Conservation (phyloP, 164 flowering plant species). For the Sedum album region DNA sequence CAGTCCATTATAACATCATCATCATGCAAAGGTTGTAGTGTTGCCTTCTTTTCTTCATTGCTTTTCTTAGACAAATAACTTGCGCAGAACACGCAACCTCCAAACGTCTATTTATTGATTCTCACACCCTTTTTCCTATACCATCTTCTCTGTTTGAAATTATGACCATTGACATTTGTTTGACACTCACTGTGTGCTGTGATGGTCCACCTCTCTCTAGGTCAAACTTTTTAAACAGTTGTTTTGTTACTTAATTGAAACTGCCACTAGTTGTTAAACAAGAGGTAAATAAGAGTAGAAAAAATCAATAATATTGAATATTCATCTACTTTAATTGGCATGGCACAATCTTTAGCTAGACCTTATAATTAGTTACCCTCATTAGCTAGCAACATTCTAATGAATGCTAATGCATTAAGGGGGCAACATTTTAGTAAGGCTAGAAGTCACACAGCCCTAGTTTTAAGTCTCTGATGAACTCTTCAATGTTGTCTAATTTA, state of each 20-base stretch:
- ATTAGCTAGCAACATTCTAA: not conserved
- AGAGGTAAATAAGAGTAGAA: too few relatives aligned
- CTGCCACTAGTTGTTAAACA: too few relatives aligned
- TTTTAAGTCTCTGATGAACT: too few relatives aligned
- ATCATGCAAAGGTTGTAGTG: not conserved
- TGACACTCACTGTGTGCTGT: not conserved
- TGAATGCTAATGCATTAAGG: not conserved
- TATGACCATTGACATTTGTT: conserved; percentile 1
- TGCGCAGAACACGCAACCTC: conserved; percentile 7
- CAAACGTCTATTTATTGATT: conserved; percentile 2
- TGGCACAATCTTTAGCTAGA: not conserved
- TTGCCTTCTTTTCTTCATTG: not conserved
- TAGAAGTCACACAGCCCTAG: not conserved
- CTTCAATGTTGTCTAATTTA: too few relatives aligned
- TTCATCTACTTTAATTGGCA: not conserved
- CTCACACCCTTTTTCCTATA: not conserved
- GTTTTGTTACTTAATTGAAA: not conserved
- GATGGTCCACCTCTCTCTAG: not conserved
- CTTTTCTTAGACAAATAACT: conserved; percentile 4
- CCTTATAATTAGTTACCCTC: not conserved
- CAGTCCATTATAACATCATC: not conserved
- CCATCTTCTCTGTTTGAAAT: not conserved
- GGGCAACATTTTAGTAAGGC: not conserved
- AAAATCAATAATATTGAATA: too few relatives aligned
- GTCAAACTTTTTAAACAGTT: not conserved